Evolutionary conservation across 1,284 basidiomycete genomes (phyloP), one percentile per base, ranked within the genome.

Genomic region (Apiotrichum sp.): DNA sequence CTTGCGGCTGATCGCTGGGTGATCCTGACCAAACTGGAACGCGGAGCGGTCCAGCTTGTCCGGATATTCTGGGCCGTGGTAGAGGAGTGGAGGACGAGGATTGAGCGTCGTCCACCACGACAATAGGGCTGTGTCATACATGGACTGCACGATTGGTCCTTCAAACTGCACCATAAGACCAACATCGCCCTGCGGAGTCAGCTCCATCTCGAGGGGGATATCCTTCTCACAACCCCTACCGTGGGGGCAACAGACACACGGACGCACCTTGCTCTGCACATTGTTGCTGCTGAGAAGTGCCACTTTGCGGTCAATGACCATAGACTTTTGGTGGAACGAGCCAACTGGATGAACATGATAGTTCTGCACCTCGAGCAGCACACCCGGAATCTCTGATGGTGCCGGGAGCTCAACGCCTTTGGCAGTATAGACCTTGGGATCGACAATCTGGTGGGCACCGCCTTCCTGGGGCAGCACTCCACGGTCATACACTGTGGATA

Each of bases 81-180:
- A 52, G 8, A 80, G 64, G 47, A 78, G 76, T 13, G 86, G 86
- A 9, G 86, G 70, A 3, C 81, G 77, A 7, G 86, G 85, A 32
- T 79, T 66, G 62, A 87, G 74, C 16, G 70, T 69, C 39, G 80
- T 79, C 53, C 76, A 79, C 84, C 84, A 87, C 16, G 80, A 80
- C 56, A 86, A 75, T 40, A 88, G 78, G 3, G 83, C 82, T 71
- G 82, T 83, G 67, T 88, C 86, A 71, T 87, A 88, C 56, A 88
- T 77, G 2, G 82, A 78, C 58, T 86, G 80, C 50, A 86, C 84
- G 61, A 86, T 82, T 6, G 83, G 82, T 0, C 84, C 84, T 65
- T 86, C 85, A 39, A 83, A 73, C 58, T 84, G 82, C 6, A 78
- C 67, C 79, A 82, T 85, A 82, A 86, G 82, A 70, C 86, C 83